Base-by-base conservation (phyloP, 2,329 filamentous ascomycete species). In the Pseudocercospora vitis region DNA sequence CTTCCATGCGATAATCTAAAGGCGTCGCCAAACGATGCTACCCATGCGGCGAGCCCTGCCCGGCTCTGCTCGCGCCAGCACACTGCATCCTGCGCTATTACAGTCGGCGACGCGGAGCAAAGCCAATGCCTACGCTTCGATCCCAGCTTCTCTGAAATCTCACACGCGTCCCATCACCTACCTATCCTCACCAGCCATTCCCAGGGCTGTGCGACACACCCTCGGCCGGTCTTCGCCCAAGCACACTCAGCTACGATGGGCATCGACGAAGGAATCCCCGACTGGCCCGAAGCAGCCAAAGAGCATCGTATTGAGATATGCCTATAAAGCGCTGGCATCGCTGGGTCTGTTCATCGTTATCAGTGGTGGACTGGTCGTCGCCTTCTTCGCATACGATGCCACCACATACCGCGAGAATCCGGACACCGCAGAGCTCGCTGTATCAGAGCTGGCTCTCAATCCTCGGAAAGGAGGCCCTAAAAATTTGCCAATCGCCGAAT, bases 381-480 rank as follows among this genome's bases (percentile, higher is more conserved):
- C 79, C 45, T 96, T 99, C 78, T 99, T 99, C 74, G 64, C 94
- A 63, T 99, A 95, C 75, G 94, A 99, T 76, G 87, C 91, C 7
- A 87, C 84, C 44, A 99, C 94, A 11, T 99, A 99, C 75, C 85
- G 83, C 55, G 87, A 91, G 60, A 78, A 86, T 42, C 74, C 81
- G 1, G 81, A 79, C 5, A 78, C 80, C 21, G 76, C 78, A 60
- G 91, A 96, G 63, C 84, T 96, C 53, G 81, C 86, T 46, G 87
- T 99, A n/a, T 91, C 91, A 1, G 82, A 89, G 63, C 75, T 90
- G 29, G 94, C 94, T 1, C 76, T 99, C 49, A 85, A 84, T 53
- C 94, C 94, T 1, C 82, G 85, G 59, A 81, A 81, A 55, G 94
- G 94, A 51, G 94, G 94, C 0, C 91, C 92, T 0, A 97, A 99